Evolutionary conservation across 148 eudicot genomes (phyloP).

Genomic region (Vaccinium vitisidaea): DNA sequence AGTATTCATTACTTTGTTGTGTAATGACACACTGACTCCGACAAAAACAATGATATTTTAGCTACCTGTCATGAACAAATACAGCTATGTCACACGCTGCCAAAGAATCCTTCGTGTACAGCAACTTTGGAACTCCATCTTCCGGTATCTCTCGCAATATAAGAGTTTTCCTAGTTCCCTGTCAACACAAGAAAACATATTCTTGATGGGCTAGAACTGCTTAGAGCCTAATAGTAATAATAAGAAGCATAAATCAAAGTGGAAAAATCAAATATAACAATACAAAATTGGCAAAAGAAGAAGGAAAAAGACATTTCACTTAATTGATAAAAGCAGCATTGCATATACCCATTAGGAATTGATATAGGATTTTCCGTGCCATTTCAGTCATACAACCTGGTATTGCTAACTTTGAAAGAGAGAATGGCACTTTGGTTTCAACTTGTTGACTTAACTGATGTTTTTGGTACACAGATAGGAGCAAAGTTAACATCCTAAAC

Average conservation of each 20-base stretch:
- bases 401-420: neutral
- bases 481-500: neutral
- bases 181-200: slow-evolving; percentile 18
- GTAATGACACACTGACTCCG: neutral
- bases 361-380: neutral
- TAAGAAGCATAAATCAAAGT: neutral
- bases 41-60: slow-evolving; percentile 3
- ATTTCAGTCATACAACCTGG: neutral
- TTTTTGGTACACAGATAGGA: neutral
- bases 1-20: neutral
- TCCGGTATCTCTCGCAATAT: slow-evolving; percentile 85
- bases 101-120: slow-evolving; percentile 61
- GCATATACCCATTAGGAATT: neutral
- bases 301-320: neutral
- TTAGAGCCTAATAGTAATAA: neutral
- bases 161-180: slow-evolving; percentile 79
- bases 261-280: neutral
- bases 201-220: neutral
- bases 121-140: slow-evolving; percentile 53
- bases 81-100: slow-evolving; percentile 86
- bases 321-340: neutral
- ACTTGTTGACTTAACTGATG: neutral
- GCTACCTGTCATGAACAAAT: slow-evolving; percentile 89
- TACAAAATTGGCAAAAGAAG: neutral
- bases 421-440: neutral